Conservation (phyloP, 2,329 filamentous ascomycete genomes). For the Pseudogymnoascus sp. region DNA sequence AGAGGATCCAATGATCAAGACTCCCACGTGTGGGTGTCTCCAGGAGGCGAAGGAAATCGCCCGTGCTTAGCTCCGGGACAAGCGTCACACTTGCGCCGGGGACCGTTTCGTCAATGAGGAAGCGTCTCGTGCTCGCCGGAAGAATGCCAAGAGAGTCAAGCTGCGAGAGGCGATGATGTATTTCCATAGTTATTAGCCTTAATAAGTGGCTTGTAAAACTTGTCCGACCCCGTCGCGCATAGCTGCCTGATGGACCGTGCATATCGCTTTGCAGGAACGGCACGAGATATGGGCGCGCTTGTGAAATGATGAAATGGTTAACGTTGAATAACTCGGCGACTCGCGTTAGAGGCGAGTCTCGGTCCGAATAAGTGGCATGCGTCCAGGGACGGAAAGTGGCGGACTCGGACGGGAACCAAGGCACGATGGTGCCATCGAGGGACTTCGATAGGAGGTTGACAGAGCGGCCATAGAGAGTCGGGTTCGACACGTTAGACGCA, state of each 20-base stretch:
- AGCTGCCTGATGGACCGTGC: constrained; percentile 62
- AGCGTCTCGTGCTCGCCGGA: constrained; percentile 61
- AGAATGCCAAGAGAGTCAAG: constrained; percentile 70
- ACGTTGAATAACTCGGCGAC: constrained; percentile 64
- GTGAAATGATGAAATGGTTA: constrained; percentile 89
- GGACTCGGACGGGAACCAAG: constrained; percentile 45
- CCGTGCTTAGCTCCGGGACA: constrained; percentile 67
- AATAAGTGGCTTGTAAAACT: constrained; percentile 53
- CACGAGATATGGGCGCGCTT: constrained; percentile 82
- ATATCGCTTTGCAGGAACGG: constrained; percentile 78
- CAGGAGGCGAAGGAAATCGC: constrained; percentile 72
- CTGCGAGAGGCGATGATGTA: constrained; percentile 74
- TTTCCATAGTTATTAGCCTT: constrained; percentile 65
- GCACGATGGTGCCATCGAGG: constrained; percentile 49
- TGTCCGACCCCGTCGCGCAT: constrained; percentile 50
- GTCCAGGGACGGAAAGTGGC: constrained; percentile 51
- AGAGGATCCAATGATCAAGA: constrained; percentile 76
- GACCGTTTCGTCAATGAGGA: constrained; percentile 75
- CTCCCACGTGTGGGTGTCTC: constrained; percentile 71
- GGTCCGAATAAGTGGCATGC: constrained; percentile 46
- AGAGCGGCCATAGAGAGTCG: constrained; percentile 40
- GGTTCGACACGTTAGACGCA: constrained; percentile 47
- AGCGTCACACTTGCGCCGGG: constrained; percentile 73
- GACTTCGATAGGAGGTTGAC: constrained; percentile 58
- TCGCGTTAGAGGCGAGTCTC: constrained; percentile 51